Percentiles rank a stretch among this genome's conserved stretches.
These are phyloP conservation scores for Torrubiella hemipterigena DNA, from an alignment of 2,329 filamentous ascomycete genomes.

Conservation along the genomic window DNA sequence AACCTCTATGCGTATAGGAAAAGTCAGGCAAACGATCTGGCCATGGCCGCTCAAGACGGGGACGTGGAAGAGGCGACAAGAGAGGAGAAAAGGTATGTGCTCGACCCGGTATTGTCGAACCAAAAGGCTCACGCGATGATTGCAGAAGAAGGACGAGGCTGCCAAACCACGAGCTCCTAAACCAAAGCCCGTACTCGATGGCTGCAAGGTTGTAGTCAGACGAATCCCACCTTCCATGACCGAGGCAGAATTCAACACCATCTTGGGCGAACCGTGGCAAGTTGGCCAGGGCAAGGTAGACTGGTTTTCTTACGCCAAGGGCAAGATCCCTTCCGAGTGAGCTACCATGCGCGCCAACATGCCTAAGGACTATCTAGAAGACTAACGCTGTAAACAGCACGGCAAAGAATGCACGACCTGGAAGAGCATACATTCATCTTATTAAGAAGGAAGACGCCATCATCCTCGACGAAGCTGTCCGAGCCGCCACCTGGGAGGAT, in stretches of 20 bases:
- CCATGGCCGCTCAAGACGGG: not conserved
- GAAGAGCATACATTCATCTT: conserved; percentile 73
- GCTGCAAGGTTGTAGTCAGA: conserved; percentile 75
- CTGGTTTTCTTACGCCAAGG: conserved; percentile 56
- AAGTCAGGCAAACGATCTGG: not conserved
- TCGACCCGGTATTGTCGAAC: no score
- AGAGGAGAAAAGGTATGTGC: no score
- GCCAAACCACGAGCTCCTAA: conserved; percentile 29
- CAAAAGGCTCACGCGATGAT: no score
- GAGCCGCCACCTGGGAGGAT: conserved; percentile 63
- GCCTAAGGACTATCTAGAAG: no score
- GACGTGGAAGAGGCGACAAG: conserved; percentile 3
- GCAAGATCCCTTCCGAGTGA: conserved; percentile 76
- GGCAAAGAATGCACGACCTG: conserved; percentile 74
- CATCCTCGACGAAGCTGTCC: conserved; percentile 58
- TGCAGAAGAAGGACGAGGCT: conserved; percentile 23
- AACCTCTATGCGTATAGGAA: no score
- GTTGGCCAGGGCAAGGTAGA: conserved; percentile 70
- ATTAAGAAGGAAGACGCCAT: conserved; percentile 57
- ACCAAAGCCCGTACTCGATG: conserved; percentile 40
- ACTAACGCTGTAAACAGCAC: conserved; percentile 35
- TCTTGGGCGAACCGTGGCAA: conserved; percentile 73
- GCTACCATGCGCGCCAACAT: conserved; percentile 17
- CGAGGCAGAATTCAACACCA: conserved; percentile 59
- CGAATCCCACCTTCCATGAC: conserved; percentile 80